Percentiles rank a stretch among this genome's conserved stretches.
Conservation (phyloP, 2,329 filamentous ascomycete genomes). For the Stemphylium beticola region DNA sequence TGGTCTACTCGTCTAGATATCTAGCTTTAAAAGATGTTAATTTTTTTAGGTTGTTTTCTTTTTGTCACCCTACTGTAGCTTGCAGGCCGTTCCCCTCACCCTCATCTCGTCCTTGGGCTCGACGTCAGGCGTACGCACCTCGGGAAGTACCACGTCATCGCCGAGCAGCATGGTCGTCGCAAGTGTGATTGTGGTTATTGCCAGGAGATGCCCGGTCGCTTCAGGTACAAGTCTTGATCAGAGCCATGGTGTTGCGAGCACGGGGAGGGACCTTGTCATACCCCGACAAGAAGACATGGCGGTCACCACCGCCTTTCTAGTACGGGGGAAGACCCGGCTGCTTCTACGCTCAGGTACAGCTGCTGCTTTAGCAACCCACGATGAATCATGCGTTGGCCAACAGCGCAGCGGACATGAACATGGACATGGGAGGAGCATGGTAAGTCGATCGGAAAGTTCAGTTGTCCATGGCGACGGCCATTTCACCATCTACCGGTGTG, state of each 20-base stretch:
- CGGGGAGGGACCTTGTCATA: slow-evolving; percentile 2
- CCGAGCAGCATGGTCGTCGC: not conserved
- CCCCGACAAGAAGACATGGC: slow-evolving; percentile 1
- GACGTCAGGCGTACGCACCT: slow-evolving; percentile 1
- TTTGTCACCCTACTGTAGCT: no score
- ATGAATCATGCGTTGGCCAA: slow-evolving; percentile 2
- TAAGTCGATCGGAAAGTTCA: not conserved
- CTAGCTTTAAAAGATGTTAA: no score
- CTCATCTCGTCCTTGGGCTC: slow-evolving; percentile 5
- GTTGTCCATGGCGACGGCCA: not conserved
- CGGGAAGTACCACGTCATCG: slow-evolving; percentile 4
- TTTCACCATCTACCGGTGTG: no score
- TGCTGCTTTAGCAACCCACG: slow-evolving; percentile 1
- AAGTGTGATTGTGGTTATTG: not conserved
- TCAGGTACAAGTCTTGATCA: not conserved
- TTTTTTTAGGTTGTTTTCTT: no score
- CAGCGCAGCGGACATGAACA: not conserved
- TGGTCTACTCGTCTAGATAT: no score
- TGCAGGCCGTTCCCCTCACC: slow-evolving; percentile 8
- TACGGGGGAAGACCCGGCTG: slow-evolving; percentile 6
- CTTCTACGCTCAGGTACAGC: not conserved
- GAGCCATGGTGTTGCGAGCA: not conserved
- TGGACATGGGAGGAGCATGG: not conserved
- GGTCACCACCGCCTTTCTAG: not conserved
- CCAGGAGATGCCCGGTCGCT: not conserved